Conservation (phyloP, 176 grass and related monocot genomes). For the Echinochloa phyllopogon region DNA sequence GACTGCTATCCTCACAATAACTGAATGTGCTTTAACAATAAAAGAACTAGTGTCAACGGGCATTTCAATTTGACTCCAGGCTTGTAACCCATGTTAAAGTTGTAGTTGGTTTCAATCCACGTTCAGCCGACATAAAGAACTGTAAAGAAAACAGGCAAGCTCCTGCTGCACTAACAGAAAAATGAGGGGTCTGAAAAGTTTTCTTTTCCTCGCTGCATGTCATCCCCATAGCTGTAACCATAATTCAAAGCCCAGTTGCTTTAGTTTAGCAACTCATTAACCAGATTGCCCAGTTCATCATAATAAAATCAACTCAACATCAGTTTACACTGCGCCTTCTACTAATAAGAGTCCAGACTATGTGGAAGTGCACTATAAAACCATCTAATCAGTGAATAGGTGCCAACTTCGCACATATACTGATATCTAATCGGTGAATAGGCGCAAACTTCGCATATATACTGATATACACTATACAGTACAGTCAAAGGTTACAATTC, state of each 20-base stretch:
- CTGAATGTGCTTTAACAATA: not conserved
- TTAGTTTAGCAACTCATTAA: not conserved
- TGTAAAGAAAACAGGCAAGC: not conserved
- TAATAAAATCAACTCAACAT: not conserved
- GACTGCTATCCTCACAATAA: slow-evolving; percentile 16
- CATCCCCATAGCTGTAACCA: not conserved
- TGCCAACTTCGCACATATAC: not conserved
- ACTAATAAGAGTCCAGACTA: not conserved
- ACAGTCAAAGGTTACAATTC: not conserved
- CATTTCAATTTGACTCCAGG: not conserved
- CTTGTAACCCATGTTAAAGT: not conserved
- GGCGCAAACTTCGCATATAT: not conserved
- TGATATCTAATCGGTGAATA: not conserved
- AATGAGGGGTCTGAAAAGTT: not conserved
- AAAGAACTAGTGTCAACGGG: not conserved
- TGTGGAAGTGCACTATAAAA: not conserved
- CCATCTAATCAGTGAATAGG: not conserved
- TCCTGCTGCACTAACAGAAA: not conserved
- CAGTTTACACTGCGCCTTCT: not conserved
- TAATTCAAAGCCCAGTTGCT: not conserved
- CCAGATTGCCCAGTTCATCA: not conserved
- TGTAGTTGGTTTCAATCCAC: not conserved
- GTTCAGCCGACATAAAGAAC: not conserved
- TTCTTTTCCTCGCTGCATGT: not conserved
- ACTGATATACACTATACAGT: no score